Percentiles rank a stretch among this genome's conserved stretches.
Conservation (phyloP, 177 flowering plant genomes). For the Telopea speciosissima region DNA sequence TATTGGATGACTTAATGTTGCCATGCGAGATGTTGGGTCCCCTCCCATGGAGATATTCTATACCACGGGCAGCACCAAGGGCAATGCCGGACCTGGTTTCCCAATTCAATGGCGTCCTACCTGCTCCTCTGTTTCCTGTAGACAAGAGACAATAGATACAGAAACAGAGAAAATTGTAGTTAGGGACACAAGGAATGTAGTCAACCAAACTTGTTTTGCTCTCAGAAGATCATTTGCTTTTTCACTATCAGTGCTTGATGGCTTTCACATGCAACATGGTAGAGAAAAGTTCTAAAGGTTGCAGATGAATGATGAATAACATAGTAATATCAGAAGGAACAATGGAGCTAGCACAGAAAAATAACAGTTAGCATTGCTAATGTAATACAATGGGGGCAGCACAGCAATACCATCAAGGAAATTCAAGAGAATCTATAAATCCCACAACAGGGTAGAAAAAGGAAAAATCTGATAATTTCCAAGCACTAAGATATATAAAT, state of each 20-base stretch:
- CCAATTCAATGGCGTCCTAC: slow-evolving; percentile 86
- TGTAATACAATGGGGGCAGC: not conserved
- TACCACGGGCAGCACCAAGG: slow-evolving; percentile 75
- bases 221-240: not conserved
- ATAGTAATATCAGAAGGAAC: not conserved
- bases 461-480: not conserved
- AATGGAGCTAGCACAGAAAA: not conserved
- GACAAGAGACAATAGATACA: not conserved
- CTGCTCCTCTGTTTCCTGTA: slow-evolving; percentile 69
- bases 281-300: not conserved
- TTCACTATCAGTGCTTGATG: not conserved
- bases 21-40: slow-evolving; percentile 63
- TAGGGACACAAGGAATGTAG: no score
- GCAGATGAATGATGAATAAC: not conserved
- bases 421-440: not conserved
- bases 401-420: not conserved
- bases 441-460: not conserved
- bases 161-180: not conserved
- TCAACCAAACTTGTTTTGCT: not conserved
- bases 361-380: no score
- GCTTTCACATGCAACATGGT: not conserved
- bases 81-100: slow-evolving; percentile 68
- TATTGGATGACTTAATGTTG: slow-evolving; percentile 75
- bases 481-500: not conserved
- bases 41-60: slow-evolving; percentile 56